Evolutionary conservation across 495 filamentous ascomycete genomes (phyloP).

Genomic region (Tuber umbilicatum): DNA sequence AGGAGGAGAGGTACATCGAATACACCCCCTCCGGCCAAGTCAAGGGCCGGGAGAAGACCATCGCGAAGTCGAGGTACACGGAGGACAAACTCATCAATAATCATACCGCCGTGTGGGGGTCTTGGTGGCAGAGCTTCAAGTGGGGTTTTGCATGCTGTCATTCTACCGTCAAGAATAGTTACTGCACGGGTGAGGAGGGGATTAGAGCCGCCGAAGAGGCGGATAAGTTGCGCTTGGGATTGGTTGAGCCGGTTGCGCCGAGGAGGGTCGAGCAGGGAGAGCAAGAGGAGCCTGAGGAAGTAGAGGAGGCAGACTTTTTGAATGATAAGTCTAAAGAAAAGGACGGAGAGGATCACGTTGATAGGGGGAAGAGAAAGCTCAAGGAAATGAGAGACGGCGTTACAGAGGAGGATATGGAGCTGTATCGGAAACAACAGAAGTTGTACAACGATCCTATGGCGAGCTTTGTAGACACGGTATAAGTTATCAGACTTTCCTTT

Average conservation of each 20-base stretch:
- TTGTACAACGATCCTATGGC: constrained; percentile 81
- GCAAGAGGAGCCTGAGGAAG: constrained; percentile 25
- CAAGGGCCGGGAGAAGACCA: constrained; percentile 74
- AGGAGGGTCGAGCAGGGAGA: constrained; percentile 43
- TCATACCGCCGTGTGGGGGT: constrained; percentile 88
- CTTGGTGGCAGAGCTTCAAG: constrained; percentile 90
- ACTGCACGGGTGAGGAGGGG: constrained; percentile 67
- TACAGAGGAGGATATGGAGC: constrained; percentile 74
- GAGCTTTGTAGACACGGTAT: constrained; percentile 48
- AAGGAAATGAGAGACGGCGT: constrained; percentile 70
- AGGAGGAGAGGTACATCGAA: constrained; percentile 85
- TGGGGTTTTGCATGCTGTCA: constrained; percentile 99
- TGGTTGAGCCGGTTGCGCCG: constrained; percentile 42
- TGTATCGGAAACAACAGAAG: constrained; percentile 65
- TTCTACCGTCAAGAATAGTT: constrained; percentile 88
- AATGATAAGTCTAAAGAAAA: constrained; percentile 43
- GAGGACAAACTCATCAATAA: constrained; percentile 88
- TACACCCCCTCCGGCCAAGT: constrained; percentile 84
- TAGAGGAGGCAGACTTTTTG: constrained; percentile 38
- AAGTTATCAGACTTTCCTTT: constrained; percentile 1
- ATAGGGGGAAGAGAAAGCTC: constrained; percentile 58
- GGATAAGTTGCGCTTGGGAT: constrained; percentile 38
- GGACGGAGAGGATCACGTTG: constrained; percentile 35
- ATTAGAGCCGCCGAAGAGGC: constrained; percentile 36
- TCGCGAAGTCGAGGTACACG: constrained; percentile 76